These are phyloP conservation scores for Claviceps digitariae DNA, from an alignment of 2,329 filamentous ascomycete species.

Conservation along the genomic window DNA sequence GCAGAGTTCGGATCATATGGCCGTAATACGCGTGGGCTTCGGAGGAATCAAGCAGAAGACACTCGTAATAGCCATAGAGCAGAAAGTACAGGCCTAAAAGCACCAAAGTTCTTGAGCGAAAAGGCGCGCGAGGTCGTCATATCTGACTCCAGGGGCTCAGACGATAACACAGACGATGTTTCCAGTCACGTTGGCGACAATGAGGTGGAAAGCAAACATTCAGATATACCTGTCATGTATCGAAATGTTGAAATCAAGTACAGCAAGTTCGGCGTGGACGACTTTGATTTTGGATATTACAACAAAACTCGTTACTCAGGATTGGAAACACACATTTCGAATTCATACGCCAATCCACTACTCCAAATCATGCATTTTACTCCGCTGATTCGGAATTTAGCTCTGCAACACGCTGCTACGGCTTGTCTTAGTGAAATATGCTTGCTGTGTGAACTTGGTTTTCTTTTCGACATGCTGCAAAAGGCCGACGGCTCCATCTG, in stretches of 20 bases:
- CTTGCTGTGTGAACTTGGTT: slow-evolving; percentile 86
- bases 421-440: slow-evolving; percentile 73
- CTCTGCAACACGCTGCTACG: slow-evolving; percentile 77
- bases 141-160: slow-evolving; percentile 26
- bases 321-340: slow-evolving; percentile 88
- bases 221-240: slow-evolving; percentile 80
- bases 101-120: slow-evolving; percentile 90
- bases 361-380: slow-evolving; percentile 88
- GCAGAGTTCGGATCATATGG: slow-evolving; percentile 69
- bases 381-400: slow-evolving; percentile 73
- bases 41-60: slow-evolving; percentile 73
- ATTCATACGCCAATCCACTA: slow-evolving; percentile 89
- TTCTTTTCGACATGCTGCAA: slow-evolving; percentile 94
- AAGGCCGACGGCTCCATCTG: slow-evolving; percentile 91
- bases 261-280: slow-evolving; percentile 97
- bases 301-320: slow-evolving; percentile 89
- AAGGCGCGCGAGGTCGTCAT: slow-evolving; percentile 60
- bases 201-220: slow-evolving; percentile 60
- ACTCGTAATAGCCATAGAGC: slow-evolving; percentile 51
- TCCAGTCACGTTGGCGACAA: slow-evolving; percentile 52
- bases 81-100: slow-evolving; percentile 47
- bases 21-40: slow-evolving; percentile 57
- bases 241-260: slow-evolving; percentile 96
- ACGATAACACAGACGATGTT: slow-evolving; percentile 40
- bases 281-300: slow-evolving; percentile 96